A percentile compares a stretch with the other conserved stretches of the same genome.
Conservation (phyloP, 2,329 filamentous ascomycete species). For the Curvularia eragrostidis region DNA sequence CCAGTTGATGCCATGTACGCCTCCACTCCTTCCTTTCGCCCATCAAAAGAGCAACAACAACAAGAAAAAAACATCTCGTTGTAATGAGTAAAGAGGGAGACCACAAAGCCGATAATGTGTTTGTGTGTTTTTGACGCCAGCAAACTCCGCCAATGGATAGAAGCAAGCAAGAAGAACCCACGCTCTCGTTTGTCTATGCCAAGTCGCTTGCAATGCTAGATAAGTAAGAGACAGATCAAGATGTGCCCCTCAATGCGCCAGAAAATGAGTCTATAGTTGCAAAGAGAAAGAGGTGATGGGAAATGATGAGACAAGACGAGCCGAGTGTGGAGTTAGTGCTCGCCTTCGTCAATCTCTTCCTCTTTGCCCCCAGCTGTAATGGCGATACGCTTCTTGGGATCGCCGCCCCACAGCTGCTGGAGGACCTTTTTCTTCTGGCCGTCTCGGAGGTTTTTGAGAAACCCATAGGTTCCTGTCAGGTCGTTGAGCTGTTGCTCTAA, state of each 20-base stretch:
- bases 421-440: constrained; percentile 83
- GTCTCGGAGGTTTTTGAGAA: constrained; percentile 76
- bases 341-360: constrained; percentile 27
- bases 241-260: constrained; percentile 3
- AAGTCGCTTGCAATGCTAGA: constrained; percentile 8
- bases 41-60: neutral
- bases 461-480: constrained; percentile 77
- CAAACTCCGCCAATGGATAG: constrained; percentile 4
- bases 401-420: constrained; percentile 69
- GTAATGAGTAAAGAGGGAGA: neutral
- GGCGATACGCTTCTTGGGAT: constrained; percentile 37
- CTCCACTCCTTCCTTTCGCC: constrained; percentile 1
- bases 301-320: neutral
- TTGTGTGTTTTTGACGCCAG: constrained; percentile 3
- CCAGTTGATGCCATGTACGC: constrained; percentile 3
- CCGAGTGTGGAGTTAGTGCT: neutral
- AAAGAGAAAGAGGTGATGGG: neutral
- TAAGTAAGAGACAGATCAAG: neutral
- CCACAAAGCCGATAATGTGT: neutral
- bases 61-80: neutral
- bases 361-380: constrained; percentile 32
- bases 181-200: constrained; percentile 7
- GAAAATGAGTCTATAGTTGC: constrained; percentile 4
- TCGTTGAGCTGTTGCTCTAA: constrained; percentile 87
- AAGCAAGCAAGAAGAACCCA: constrained; percentile 6